Conservation (phyloP, 805 yeast species). For the Teunomyces cretensis region DNA sequence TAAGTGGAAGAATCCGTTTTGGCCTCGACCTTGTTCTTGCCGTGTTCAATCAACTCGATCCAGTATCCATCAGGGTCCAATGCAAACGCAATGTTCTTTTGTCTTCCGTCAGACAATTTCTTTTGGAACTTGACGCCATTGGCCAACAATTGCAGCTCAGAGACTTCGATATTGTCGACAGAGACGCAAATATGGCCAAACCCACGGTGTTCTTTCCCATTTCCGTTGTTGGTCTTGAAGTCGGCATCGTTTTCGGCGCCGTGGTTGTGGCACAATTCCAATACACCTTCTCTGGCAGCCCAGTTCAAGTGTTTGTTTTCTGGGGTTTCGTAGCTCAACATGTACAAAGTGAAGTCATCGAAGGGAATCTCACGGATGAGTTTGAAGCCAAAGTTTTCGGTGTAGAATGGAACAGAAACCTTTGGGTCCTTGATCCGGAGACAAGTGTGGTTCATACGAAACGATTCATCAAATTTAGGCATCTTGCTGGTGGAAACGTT, state of each 20-base stretch:
- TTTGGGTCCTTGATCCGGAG: conserved; percentile 82
- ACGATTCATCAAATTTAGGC: conserved; percentile 35
- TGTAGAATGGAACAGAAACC: conserved; percentile 70
- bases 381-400: conserved; percentile 70
- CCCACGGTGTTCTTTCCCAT: conserved; percentile 80
- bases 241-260: conserved; percentile 61
- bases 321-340: conserved; percentile 49
- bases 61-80: conserved; percentile 97
- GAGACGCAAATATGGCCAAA: conserved; percentile 93
- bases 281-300: conserved; percentile 60
- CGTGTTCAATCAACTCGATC: conserved; percentile 81
- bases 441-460: conserved; percentile 65
- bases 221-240: conserved; percentile 74
- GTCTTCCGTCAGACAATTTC: conserved; percentile 85
- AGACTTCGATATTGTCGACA: conserved; percentile 70
- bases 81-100: conserved; percentile 88
- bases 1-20: conserved; percentile 40
- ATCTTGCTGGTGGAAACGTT: conserved; percentile 15
- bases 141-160: conserved; percentile 58
- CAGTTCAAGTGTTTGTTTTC: conserved; percentile 37
- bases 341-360: conserved; percentile 65
- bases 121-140: conserved; percentile 78
- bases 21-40: conserved; percentile 39
- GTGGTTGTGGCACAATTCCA: conserved; percentile 81
- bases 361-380: conserved; percentile 52